Base-by-base conservation (phyloP, 805 yeast species). In the Yamadazyma paraphyllophila region DNA sequence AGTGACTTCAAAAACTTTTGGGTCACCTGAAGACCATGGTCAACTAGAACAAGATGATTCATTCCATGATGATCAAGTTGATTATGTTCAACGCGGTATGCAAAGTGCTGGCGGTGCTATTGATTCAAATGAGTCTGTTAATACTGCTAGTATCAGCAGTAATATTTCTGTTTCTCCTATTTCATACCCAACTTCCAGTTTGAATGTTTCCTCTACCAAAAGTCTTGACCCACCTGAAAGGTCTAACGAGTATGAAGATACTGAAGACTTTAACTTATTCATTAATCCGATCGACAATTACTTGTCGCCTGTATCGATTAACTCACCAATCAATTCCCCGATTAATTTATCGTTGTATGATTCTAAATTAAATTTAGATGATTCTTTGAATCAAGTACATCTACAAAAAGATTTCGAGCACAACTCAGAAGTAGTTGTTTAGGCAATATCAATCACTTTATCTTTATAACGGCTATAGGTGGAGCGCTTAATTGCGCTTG, bases 351-450 rank as follows among this genome's bases (percentile, higher is more conserved):
- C 70, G 24, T 58, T 68, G 42, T 44, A 45, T 39, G 47, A 50
- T 45, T 43, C 13, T 14, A 25, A 37, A 8, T 16, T 37, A 26
- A 25, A 25, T 37, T 24, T 36, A 14, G 15, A 17, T 10, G 29
- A 36, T 36, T 36, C 38, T 5, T 15, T 16, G 15, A 36, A 16
- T 17, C 24, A 11, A 16, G 10, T 24, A 16, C 27, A 24, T 17
- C n/a, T 7, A 16, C 38, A 24, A 17, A 25, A 37, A 36, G 72
- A 65, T 60, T 56, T 69, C 71, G 74, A 63, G 74, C 74, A 70
- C 67, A 68, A 69, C 69, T 69, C 75, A 61, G 75, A 65, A 70
- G 74, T 58, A 64, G 69, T 69, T 70, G 48, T 44, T 16, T 37
- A 36, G 38, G 12, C 32, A 25, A 13, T 25, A 37, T 26, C 30